phyloP scores from a whole-genome alignment of 2,329 filamentous ascomycete genomes.

The Pseudovirgaria hyperparasitica region DNA sequence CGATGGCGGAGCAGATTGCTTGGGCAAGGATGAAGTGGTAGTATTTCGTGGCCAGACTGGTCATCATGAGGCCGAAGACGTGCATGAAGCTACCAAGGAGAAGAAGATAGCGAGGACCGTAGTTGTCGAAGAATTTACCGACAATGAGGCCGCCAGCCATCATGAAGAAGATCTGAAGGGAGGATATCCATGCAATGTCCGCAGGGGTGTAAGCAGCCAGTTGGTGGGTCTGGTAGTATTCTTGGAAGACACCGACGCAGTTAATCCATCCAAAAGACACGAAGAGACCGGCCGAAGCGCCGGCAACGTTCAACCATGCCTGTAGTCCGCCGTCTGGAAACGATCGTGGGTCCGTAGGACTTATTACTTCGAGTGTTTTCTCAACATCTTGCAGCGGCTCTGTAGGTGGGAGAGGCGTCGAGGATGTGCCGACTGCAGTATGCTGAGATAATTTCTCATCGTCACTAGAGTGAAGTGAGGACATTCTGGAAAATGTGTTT shows the following conservation, averaged over 20 bases:
- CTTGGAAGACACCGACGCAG: slow-evolving; percentile 32
- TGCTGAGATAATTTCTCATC: too few relatives aligned
- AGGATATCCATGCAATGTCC: slow-evolving; percentile 34
- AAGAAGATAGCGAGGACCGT: slow-evolving; percentile 46
- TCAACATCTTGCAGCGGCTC: too few relatives aligned
- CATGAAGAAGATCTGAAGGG: slow-evolving; percentile 35
- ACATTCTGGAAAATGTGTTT: too few relatives aligned
- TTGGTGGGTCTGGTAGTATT: slow-evolving; percentile 32
- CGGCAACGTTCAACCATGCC: slow-evolving; percentile 23
- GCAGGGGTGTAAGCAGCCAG: slow-evolving; percentile 25
- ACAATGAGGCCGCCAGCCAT: slow-evolving; percentile 45
- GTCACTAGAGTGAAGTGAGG: too few relatives aligned
- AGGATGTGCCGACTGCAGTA: too few relatives aligned
- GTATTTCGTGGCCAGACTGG: slow-evolving; percentile 41
- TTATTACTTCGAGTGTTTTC: too few relatives aligned
- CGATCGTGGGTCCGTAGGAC: slow-evolving; percentile 2
- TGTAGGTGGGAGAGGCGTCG: too few relatives aligned
- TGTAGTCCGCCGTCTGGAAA: slow-evolving; percentile 18
- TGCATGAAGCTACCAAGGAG: slow-evolving; percentile 41
- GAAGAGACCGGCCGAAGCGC: slow-evolving; percentile 18
- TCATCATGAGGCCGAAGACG: slow-evolving; percentile 53
- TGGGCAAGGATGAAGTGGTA: slow-evolving; percentile 44
- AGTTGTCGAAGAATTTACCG: slow-evolving; percentile 51
- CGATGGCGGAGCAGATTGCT: slow-evolving; percentile 38
- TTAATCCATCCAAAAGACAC: slow-evolving; percentile 31